A percentile compares a stretch with the other conserved stretches of the same genome.
Conservation (phyloP, 1,284 basidiomycete species). For the Trametes versicolor region DNA sequence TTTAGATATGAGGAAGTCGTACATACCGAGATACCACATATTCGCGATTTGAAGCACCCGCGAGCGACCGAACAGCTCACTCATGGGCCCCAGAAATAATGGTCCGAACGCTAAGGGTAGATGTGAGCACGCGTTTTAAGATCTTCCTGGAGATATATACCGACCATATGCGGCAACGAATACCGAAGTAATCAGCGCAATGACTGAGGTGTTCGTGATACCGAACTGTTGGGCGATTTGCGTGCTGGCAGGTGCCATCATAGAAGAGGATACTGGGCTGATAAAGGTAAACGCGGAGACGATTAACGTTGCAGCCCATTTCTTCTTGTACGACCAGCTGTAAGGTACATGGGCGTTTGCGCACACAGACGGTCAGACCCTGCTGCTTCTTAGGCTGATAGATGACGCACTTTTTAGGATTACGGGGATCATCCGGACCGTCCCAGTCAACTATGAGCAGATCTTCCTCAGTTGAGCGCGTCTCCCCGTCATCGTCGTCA, state of each 20-base stretch:
- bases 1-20: neutral
- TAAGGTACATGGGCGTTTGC: constrained; percentile 3
- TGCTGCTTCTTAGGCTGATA: neutral
- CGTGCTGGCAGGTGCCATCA: constrained; percentile 72
- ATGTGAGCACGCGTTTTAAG: neutral
- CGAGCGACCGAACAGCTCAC: constrained; percentile 58
- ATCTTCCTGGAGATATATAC: neutral
- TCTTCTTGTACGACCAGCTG: constrained; percentile 67
- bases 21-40: constrained; percentile 66
- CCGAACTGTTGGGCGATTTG: constrained; percentile 65
- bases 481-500: constrained; percentile 10
- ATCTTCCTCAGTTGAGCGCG: constrained; percentile 7
- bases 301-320: constrained; percentile 70
- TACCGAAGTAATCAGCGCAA: constrained; percentile 71
- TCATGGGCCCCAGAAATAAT: constrained; percentile 62
- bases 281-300: constrained; percentile 76
- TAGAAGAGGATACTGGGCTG: constrained; percentile 73
- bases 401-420: constrained; percentile 68
- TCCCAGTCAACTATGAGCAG: constrained; percentile 64
- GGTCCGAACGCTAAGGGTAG: constrained; percentile 58
- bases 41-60: constrained; percentile 61
- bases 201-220: constrained; percentile 59
- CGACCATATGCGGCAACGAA: constrained; percentile 73
- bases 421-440: constrained; percentile 65
- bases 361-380: constrained; percentile 5